phyloP scores from a whole-genome alignment of 2,329 filamentous ascomycete species.

The Colletotrichum neosansevieriae region DNA sequence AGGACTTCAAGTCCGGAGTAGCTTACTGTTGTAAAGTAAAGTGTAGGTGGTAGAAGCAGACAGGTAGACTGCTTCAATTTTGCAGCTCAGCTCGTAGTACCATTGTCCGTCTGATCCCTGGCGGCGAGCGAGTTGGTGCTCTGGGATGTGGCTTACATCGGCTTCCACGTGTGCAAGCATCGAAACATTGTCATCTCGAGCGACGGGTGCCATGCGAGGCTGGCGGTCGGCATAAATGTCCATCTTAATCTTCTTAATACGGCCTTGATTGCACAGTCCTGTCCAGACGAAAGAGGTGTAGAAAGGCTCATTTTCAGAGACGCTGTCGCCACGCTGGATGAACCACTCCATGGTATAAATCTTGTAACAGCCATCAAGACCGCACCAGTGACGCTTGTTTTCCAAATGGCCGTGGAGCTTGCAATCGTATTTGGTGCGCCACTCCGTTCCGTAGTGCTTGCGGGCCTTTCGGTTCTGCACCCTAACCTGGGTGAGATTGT shows the following conservation, averaged over 20 bases:
- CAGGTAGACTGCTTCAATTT: constrained; percentile 56
- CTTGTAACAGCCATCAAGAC: constrained; percentile 52
- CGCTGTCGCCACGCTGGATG: constrained; percentile 53
- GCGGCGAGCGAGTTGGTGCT: constrained; percentile 49
- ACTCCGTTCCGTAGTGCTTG: constrained; percentile 84
- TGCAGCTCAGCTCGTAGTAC: constrained; percentile 55
- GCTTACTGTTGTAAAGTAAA: constrained; percentile 56
- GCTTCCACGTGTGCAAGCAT: constrained; percentile 54
- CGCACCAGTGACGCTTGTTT: constrained; percentile 52
- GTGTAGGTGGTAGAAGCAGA: constrained; percentile 58
- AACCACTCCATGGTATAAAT: constrained; percentile 59
- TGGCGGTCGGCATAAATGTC: constrained; percentile 52
- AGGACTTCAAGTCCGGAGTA: too few species aligned
- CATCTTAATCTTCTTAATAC: constrained; percentile 50
- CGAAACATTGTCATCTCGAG: constrained; percentile 52
- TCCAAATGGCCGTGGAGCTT: constrained; percentile 68
- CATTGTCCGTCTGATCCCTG: constrained; percentile 52
- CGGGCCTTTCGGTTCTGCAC: constrained; percentile 70
- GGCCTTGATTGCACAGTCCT: constrained; percentile 49
- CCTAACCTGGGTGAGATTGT: constrained; percentile 51
- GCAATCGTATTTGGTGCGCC: constrained; percentile 84
- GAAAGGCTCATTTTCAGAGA: constrained; percentile 56
- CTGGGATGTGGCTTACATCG: constrained; percentile 56
- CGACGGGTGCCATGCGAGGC: constrained; percentile 47
- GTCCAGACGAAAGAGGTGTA: constrained; percentile 49